Evolutionary conservation across 2,329 filamentous ascomycete species (phyloP).

Genomic region (Aureobasidium lini): DNA sequence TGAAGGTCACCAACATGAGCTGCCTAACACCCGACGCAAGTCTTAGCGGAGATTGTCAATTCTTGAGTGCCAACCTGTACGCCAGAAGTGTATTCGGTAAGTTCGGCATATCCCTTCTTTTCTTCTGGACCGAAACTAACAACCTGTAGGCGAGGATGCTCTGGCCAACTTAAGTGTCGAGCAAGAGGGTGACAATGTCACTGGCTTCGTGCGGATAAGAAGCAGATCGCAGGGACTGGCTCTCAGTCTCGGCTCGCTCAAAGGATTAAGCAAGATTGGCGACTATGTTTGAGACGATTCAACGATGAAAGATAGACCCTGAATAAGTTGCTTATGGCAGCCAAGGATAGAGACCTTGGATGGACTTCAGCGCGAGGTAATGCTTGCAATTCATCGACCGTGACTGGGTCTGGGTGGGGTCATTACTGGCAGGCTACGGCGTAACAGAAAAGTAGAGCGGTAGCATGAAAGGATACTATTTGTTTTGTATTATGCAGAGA

Average conservation of each 20-base stretch:
- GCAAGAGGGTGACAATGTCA: slow-evolving; percentile 92
- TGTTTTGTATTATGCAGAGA: neutral
- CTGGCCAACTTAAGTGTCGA: slow-evolving; percentile 96
- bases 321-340: neutral
- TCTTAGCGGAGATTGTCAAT: slow-evolving; percentile 94
- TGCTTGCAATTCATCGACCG: neutral
- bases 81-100: slow-evolving; percentile 96
- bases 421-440: neutral
- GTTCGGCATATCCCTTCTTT: slow-evolving; percentile 32
- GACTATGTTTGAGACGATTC: slow-evolving; percentile 20
- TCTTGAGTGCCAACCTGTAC: slow-evolving; percentile 94
- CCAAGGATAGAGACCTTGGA: neutral
- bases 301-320: neutral
- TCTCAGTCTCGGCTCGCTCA: slow-evolving; percentile 85
- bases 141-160: slow-evolving; percentile 78
- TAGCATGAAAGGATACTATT: neutral
- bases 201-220: slow-evolving; percentile 94
- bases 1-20: slow-evolving; percentile 98
- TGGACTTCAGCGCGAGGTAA: neutral
- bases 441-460: slow-evolving; percentile 7
- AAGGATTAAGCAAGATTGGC: slow-evolving; percentile 73
- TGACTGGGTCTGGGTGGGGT: neutral
- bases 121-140: slow-evolving; percentile 15
- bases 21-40: slow-evolving; percentile 94
- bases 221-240: slow-evolving; percentile 94